Conservation (phyloP, 2,329 filamentous ascomycete species). For the Neofusicoccum laricinum region DNA sequence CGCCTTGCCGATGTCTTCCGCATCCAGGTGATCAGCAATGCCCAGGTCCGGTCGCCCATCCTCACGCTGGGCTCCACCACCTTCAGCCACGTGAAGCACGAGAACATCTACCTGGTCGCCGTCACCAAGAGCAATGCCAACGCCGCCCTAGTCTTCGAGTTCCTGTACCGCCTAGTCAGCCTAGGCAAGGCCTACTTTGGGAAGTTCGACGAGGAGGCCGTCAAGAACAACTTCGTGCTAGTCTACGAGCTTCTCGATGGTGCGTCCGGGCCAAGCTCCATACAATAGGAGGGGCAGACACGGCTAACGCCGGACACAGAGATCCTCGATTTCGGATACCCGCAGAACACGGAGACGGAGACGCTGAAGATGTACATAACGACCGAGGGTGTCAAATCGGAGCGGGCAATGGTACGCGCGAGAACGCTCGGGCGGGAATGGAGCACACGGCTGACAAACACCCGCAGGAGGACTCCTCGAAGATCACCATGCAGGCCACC, state of each 20-base stretch:
- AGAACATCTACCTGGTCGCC: slow-evolving; percentile 97
- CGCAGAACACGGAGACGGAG: slow-evolving; percentile 97
- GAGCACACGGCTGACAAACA: slow-evolving; percentile 18
- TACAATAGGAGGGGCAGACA: background rate
- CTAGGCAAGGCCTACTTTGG: slow-evolving; percentile 95
- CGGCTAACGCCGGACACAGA: slow-evolving; percentile 52
- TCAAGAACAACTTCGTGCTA: slow-evolving; percentile 99
- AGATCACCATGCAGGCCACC: slow-evolving; percentile 99
- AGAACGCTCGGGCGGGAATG: background rate
- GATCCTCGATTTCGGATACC: slow-evolving; percentile 98
- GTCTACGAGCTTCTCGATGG: slow-evolving; percentile 96
- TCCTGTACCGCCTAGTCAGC: slow-evolving; percentile 86
- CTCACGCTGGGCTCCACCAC: slow-evolving; percentile 95
- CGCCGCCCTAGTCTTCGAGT: slow-evolving; percentile 96
- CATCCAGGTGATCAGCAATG: slow-evolving; percentile 98
- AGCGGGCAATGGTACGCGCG: slow-evolving; percentile 58
- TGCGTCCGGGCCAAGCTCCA: slow-evolving; percentile 39
- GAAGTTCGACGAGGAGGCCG: slow-evolving; percentile 98
- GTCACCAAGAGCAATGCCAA: slow-evolving; percentile 99
- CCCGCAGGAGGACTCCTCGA: slow-evolving; percentile 76
- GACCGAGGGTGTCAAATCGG: slow-evolving; percentile 95
- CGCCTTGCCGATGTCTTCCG: slow-evolving; percentile 98
- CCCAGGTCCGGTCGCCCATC: slow-evolving; percentile 95
- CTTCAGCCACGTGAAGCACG: slow-evolving; percentile 98
- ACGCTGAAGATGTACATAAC: slow-evolving; percentile 99